Conservation (phyloP, 2,329 filamentous ascomycete genomes). For the Dryadomyces sulphureus region DNA sequence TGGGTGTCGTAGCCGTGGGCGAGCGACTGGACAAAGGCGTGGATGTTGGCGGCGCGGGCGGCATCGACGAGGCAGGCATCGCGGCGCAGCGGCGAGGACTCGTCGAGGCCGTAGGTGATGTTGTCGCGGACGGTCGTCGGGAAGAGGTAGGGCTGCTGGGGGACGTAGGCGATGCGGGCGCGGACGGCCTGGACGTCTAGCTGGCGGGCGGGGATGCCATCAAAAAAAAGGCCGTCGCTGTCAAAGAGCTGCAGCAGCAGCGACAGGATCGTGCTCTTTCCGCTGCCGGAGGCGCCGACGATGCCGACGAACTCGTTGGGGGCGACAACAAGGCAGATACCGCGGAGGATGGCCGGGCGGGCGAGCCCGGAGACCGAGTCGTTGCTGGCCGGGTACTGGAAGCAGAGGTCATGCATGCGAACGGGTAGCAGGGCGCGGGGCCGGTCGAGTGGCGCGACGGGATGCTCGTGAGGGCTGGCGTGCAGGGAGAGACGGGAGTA, state of each 20-base stretch:
- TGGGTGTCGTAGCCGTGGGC: constrained; percentile 56
- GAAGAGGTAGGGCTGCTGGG: constrained; percentile 63
- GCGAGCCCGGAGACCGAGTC: constrained; percentile 12
- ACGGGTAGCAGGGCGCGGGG: constrained; percentile 26
- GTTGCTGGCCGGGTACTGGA: constrained; percentile 48
- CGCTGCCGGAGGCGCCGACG: constrained; percentile 74
- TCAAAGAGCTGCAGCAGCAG: constrained; percentile 60
- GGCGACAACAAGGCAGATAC: constrained; percentile 50
- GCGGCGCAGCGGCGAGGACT: constrained; percentile 33
- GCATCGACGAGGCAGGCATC: constrained; percentile 30
- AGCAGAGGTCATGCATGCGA: constrained; percentile 44
- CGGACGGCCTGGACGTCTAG: constrained; percentile 48
- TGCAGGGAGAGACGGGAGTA: constrained; percentile 45
- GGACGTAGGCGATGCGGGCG: constrained; percentile 49
- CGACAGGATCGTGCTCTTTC: constrained; percentile 72
- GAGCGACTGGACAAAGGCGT: constrained; percentile 62
- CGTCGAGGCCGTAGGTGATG: constrained; percentile 61
- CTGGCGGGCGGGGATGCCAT: constrained; percentile 36
- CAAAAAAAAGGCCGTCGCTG: constrained; percentile 36
- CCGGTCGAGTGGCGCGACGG: constrained; percentile 8
- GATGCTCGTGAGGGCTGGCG: constrained; percentile 44
- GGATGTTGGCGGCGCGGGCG: constrained; percentile 48
- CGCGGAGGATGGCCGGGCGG: constrained; percentile 37
- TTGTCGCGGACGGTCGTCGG: constrained; percentile 65
- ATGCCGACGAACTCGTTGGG: constrained; percentile 57